Base-by-base conservation (phyloP, 2,329 filamentous ascomycete species). In the Parafenestella ontariensis region DNA sequence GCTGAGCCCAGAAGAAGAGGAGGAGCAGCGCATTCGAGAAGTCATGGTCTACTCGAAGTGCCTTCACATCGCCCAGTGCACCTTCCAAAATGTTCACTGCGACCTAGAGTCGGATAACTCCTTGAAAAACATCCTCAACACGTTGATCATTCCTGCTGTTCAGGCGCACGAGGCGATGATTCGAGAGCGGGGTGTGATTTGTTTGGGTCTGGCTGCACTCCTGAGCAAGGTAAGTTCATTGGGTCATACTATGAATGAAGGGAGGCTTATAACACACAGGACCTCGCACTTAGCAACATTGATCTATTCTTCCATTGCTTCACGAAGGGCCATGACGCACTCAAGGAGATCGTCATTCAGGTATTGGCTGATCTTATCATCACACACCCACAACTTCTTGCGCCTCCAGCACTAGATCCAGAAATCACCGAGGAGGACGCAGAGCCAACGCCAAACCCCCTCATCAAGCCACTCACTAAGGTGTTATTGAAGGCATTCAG, bases 41-140 rank as follows among this genome's bases (percentile, higher is more conserved):
- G 95, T 97, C 71, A 88, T 97, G 81, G 90, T 98, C 74, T 98
- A 98, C 80, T 93, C 97, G 86, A 98, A 98, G 78, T 98, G 95
- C 75, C 83, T 99, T 58, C 91, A 97, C 72, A 97, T 99, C 64
- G 93, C 96, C 23, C 92, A 97, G 76, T 98, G 92, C 81, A 96
- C 98, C 90, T 84, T 99, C 46, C 88, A 96, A 71, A 96, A 98
- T 70, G 91, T 99, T 9, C 85, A 90, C 48, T 91, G 92, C 56
- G 90, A 90, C 68, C 81, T 98, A 33, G 92, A 97, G 76, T 86
- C 93, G 64, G 96, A 96, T 72, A 88, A 90, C 52, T 89, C 96
- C 70, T 79, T 98, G n/a, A 91, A 96, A 3, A 91, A 91, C n/a
- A 97, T 98, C 90, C 83, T 99, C 45, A 98, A 99, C 80, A 98